Evolutionary conservation across 2,329 filamentous ascomycete genomes (phyloP), one percentile per base, ranked within the genome.

Genomic region (Botryotinia calthae): DNA sequence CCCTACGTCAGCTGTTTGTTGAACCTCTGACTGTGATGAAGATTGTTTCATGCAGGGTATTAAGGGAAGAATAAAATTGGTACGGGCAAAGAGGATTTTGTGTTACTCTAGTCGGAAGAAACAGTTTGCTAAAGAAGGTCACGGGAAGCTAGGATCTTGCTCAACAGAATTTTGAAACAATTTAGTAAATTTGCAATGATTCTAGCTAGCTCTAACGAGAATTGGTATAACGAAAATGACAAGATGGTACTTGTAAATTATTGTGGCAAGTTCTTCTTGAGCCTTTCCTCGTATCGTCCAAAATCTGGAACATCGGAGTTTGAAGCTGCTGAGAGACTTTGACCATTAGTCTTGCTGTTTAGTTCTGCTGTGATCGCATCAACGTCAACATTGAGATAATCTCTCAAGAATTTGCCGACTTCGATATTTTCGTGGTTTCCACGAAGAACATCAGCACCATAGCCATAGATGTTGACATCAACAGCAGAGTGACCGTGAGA

Each of bases 401-500:
- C 84, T 12, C 89, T 85, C 73, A 99, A 83, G 81, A 98, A 99
- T 62, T 87, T 85, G 48, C 96, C 96, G 1, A 99, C 87, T 40
- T 98, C 94, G 0, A 91, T 98, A 81, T 99, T 99, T 85, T 99
- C 96, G 71, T 97, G 91, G 81, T 98, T 98, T 12, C 95, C 95
- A 10, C 97, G 85, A 22, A 87, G 85, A 61, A 88, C 88, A 54
- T 88, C 86, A 0, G 88, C 86, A 5, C 93, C 90, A 63, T 86
- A 86, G 70, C 93, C 91, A 83, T 98, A 99, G 77, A 99, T 93
- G 82, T 99, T 99, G 66, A 99, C 96, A 81, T 99, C 96, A 12
- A 96, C 94, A 69, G 91, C 96, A 31, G 91, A 92, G 83, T 99
- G 96, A 42, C 96, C 96, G 81, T 98, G 95, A 0, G 95, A 97